Evolutionary conservation across 164 flowering plant genomes (phyloP).

Genomic region (Paratinospora sagittata): DNA sequence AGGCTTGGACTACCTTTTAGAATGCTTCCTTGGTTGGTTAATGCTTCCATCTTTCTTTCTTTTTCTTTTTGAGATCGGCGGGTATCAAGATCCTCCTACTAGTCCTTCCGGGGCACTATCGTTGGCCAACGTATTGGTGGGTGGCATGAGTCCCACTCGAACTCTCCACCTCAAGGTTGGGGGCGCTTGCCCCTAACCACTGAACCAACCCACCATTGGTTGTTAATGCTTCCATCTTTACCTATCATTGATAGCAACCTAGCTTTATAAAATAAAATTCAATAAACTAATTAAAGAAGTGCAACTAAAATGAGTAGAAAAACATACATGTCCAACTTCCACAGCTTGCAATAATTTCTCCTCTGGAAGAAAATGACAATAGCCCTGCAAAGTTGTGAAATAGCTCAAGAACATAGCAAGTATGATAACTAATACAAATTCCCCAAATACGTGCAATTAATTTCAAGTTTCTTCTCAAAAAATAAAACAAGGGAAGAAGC

Average conservation of each 20-base stretch:
- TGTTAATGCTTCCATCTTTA: background rate
- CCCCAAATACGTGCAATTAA: no score
- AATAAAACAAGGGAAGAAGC: no score
- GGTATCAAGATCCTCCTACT: no score
- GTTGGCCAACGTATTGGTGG: no score
- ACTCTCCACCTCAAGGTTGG: no score
- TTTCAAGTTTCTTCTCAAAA: no score
- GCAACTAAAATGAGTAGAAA: background rate
- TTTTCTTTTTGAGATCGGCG: no score
- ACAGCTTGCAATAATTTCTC: slow-evolving; percentile 88
- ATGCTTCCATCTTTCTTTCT: no score
- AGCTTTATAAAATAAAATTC: background rate
- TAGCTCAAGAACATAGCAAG: background rate
- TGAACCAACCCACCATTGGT: no score
- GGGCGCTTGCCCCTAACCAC: no score
- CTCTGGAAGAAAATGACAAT: slow-evolving; percentile 84
- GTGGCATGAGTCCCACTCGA: no score
- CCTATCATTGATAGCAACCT: background rate
- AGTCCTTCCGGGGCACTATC: no score
- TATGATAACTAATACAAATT: background rate
- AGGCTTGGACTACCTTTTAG: background rate
- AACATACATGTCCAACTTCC: slow-evolving; percentile 85
- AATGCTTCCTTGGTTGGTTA: background rate
- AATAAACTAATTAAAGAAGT: background rate
- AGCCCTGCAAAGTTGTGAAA: slow-evolving; percentile 54